Conservation (phyloP, 345 rosid species). For the Capsella bursapastoris region DNA sequence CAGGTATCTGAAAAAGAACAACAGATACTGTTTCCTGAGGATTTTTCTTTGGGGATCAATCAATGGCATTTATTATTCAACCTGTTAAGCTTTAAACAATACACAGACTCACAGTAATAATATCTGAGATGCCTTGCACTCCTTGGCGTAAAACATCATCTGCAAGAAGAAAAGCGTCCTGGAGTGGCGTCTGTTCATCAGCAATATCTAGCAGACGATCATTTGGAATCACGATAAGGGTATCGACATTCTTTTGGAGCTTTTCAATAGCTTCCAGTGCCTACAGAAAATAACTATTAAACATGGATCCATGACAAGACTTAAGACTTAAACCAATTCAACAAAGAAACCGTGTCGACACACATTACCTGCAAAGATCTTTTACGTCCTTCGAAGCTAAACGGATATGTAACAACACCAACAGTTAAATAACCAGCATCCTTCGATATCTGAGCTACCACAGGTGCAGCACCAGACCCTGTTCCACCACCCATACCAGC, state of each 20-base stretch:
- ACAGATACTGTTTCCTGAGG: conserved; percentile 3
- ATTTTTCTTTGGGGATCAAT: conserved; percentile 18
- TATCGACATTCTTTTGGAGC: conserved; percentile 92
- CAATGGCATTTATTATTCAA: conserved; percentile 12
- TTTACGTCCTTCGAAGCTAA: conserved; percentile 99
- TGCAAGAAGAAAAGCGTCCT: conserved; percentile 98
- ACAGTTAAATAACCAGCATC: conserved; percentile 97
- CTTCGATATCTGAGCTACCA: conserved; percentile 87
- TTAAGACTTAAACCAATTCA: conserved; percentile 1
- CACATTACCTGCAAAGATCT: conserved; percentile 78
- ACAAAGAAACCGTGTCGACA: conserved; percentile 5
- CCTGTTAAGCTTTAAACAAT: conserved; percentile 2
- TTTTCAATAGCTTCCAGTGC: conserved; percentile 96
- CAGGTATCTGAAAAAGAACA: conserved; percentile 76
- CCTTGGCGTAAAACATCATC: conserved; percentile 98
- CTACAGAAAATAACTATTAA: conserved; percentile 48
- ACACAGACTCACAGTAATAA: conserved; percentile 74
- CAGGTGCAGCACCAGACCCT: conserved; percentile 99
- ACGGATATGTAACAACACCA: conserved; percentile 98
- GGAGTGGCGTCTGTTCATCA: conserved; percentile 96
- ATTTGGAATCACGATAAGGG: conserved; percentile 95
- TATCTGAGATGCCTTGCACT: conserved; percentile 99
- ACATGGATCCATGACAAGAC: conserved; percentile 1
- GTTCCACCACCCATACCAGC: conserved; percentile 99
- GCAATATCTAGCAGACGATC: conserved; percentile 96